Evolutionary conservation across 257 asterid species (phyloP), one percentile per base, ranked within the genome.

Genomic region (Solanum ahanhuiri): DNA sequence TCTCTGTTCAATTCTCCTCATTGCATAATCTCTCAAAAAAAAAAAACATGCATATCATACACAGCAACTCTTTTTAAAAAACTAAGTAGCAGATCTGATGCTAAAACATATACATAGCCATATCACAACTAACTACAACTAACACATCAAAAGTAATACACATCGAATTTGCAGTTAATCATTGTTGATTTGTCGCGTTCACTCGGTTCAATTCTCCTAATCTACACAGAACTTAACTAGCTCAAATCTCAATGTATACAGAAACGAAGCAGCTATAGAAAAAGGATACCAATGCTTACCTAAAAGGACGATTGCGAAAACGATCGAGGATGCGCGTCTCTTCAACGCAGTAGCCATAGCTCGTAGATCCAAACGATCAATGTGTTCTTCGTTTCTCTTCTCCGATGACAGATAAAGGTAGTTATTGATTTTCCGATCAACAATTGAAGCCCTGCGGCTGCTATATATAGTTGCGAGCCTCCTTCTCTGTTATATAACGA

Each of bases 271-370:
- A 67, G 11, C 37, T 7, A 15, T 22, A 41, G 6, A 64, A 14
- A 71, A 73, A 66, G 85, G 58, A 35, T 10, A 48, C 1, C 48
- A 82, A 86, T 7, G 86, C 95, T 92, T 58, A 94, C 98, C 97
- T 85, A 91, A 82, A 11, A 94, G 75, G 7, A 94, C 88, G 88
- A 93, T 79, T 64, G 87, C 93, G 76, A 92, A 77, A 15, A 92
- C 91, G 85, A 89, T 69, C 60, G 89, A 87, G 70, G 95, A 92
- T 22, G 92, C 87, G 89, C 92, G 93, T 25, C 90, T 88, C 79
- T 20, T 84, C 93, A 91, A 90, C 90, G 94, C 92, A 88, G 88
- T 89, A 77, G 95, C 96, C 98, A 95, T 93, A 57, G 87, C 89
- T 66, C 82, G 83, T 79, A 35, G 72, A 11, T 64, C 39, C 39